Evolutionary conservation across 768 basidiomycete species (phyloP).

Genomic region (Udeniomyces megalosporus): DNA sequence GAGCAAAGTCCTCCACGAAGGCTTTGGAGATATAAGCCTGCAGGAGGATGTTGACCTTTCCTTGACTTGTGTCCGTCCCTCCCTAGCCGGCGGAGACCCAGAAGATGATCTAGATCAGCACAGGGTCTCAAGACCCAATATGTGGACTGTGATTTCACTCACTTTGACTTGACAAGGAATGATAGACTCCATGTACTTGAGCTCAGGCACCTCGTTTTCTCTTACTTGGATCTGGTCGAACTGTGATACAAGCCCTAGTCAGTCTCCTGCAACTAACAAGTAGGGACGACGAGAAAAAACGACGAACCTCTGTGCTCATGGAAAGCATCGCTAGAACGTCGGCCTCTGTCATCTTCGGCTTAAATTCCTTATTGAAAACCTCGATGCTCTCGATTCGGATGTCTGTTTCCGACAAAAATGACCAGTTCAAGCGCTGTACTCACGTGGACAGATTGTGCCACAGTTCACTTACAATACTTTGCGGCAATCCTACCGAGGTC

Average conservation of each 20-base stretch:
- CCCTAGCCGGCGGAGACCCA: constrained; percentile 35
- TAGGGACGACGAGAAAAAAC: background rate
- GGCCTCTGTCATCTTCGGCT: constrained; percentile 75
- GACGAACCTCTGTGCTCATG: constrained; percentile 68
- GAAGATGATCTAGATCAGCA: background rate
- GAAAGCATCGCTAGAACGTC: constrained; percentile 75
- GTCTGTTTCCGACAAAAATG: constrained; percentile 27
- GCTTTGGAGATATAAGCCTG: constrained; percentile 74
- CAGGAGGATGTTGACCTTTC: constrained; percentile 87
- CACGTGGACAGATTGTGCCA: background rate
- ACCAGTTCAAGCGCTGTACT: background rate
- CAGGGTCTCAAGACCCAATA: too few relatives aligned
- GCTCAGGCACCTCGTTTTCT: constrained; percentile 72
- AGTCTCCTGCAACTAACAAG: background rate
- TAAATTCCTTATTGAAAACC: constrained; percentile 64
- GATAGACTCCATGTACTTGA: constrained; percentile 45
- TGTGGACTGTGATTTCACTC: constrained; percentile 18
- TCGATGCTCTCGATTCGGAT: constrained; percentile 72
- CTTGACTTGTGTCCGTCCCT: constrained; percentile 46
- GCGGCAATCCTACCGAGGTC: constrained; percentile 92
- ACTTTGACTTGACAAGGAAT: constrained; percentile 73
- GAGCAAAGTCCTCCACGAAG: constrained; percentile 79
- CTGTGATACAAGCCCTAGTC: constrained; percentile 31
- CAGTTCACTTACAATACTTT: constrained; percentile 45
- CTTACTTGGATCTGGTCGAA: constrained; percentile 90